Conservation (phyloP, 495 filamentous ascomycete genomes). For the Penicillium cinerascens region DNA sequence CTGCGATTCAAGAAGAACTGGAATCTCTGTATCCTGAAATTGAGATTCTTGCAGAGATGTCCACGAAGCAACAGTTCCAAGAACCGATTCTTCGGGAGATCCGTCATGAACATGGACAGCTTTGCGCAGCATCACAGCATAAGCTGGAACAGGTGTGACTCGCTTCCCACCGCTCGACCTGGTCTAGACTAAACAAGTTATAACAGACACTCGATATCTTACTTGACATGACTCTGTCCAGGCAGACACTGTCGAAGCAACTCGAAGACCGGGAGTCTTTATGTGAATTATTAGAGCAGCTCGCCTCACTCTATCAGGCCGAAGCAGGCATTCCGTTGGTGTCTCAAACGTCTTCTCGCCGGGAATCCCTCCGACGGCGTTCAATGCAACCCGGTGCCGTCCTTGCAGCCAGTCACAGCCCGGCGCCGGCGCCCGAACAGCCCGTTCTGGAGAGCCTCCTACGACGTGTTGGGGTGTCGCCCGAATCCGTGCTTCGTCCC, state of each 20-base stretch:
- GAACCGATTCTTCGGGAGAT: conserved; percentile 51
- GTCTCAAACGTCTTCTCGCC: conserved; percentile 23
- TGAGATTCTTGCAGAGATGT: conserved; percentile 59
- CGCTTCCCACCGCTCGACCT: background rate
- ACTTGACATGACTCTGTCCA: conserved; percentile 36
- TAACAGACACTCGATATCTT: conserved; percentile 32
- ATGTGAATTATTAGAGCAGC: conserved; percentile 32
- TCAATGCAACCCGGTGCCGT: conserved; percentile 21
- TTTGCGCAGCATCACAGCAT: conserved; percentile 28
- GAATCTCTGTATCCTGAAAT: conserved; percentile 63
- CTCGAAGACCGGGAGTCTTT: conserved; percentile 36
- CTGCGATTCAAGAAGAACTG: conserved; percentile 52
- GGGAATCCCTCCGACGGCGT: conserved; percentile 31
- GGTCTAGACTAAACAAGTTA: conserved; percentile 3
- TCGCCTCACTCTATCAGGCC: conserved; percentile 32
- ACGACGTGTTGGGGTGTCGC: conserved; percentile 36
- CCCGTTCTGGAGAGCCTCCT: conserved; percentile 34
- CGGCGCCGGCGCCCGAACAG: conserved; percentile 15
- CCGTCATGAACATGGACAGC: conserved; percentile 28
- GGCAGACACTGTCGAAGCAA: conserved; percentile 24
- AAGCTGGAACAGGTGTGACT: conserved; percentile 35
- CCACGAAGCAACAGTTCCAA: conserved; percentile 56
- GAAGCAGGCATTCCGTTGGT: conserved; percentile 26
- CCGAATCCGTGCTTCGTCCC: conserved; percentile 29
- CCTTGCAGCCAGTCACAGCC: conserved; percentile 15